Evolutionary conservation across 805 yeast species (phyloP), one percentile per base, ranked within the genome.

Genomic region (Wickerhamomyces mucosus): DNA sequence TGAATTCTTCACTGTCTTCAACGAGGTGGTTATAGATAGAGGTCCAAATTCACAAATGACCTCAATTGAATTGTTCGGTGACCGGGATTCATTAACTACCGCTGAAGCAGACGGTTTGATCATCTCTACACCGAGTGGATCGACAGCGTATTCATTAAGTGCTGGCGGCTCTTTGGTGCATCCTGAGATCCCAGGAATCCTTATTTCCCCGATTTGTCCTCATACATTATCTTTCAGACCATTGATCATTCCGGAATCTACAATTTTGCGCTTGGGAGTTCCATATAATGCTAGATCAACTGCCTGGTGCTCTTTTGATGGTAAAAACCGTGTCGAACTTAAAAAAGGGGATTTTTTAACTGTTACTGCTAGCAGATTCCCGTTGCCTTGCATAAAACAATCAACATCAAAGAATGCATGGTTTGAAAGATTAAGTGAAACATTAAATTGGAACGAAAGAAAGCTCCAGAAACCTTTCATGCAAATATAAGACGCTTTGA

Each of bases 71-170:
- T 45, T 69, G 27, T 69, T 60, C 48, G 65, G 67, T 21, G 72
- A 67, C 40, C 56, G 55, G 40, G 69, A 63, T 28, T 56, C 57
- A 18, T 48, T 76, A 28, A 76, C 83, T 12, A 67, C 78, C 4
- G 72, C 78, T 15, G 75, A 74, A 13, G 81, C 80, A 1, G 84
- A 76, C 50, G 84, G 84, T 2, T 53, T 74, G 10, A 72, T 74
- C 10, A 67, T 74, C 27, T 65, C 79, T 3, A 72, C 83, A 0
- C 83, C 84, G 7, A 74, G 79, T 14, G 84, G 84, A 0, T 72
- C 78, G 4, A 70, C 77, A 0, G 77, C 77, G 3, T 70, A 70
- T 42, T 66, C 73, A 1, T 51, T 70, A 26, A 60, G 69, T 29
- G 62, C 72, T 7, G 76, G 77, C 12, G 77, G 77, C 1, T 59